These are phyloP conservation scores for Microbotryum intermedium DNA, from an alignment of 1,284 basidiomycete genomes.

Conservation along the genomic window DNA sequence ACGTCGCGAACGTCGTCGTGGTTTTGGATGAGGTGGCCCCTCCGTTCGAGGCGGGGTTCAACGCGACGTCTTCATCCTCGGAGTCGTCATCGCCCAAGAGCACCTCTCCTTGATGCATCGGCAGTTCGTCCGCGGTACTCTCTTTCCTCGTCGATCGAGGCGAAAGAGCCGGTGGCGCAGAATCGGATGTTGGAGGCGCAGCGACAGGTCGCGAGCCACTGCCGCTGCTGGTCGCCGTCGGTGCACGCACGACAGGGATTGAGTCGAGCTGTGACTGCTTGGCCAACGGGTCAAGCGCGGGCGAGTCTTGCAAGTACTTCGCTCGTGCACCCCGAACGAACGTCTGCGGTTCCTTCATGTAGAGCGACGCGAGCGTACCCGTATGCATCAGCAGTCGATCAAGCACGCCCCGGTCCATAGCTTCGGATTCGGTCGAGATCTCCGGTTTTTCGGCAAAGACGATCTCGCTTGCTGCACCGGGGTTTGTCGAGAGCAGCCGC, in stretches of 20 bases:
- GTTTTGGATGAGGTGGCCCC: neutral
- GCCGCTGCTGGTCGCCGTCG: neutral
- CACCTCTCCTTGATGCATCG: neutral
- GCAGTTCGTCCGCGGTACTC: neutral
- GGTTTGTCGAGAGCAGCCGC: constrained; percentile 91
- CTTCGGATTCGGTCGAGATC: constrained; percentile 94
- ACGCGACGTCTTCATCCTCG: constrained; percentile 22
- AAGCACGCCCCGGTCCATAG: constrained; percentile 89
- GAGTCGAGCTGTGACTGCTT: constrained; percentile 33
- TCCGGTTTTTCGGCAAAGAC: constrained; percentile 85
- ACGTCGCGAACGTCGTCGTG: neutral
- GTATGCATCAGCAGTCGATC: constrained; percentile 57
- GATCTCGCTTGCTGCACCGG: constrained; percentile 76
- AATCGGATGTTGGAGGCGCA: neutral
- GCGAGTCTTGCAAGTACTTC: constrained; percentile 32
- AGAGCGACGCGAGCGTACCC: constrained; percentile 34
- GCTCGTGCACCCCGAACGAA: constrained; percentile 26
- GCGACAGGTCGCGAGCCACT: neutral
- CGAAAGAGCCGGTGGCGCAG: neutral
- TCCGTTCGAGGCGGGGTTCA: constrained; percentile 13
- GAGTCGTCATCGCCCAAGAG: constrained; percentile 17
- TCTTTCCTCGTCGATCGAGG: neutral
- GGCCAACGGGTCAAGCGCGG: constrained; percentile 32
- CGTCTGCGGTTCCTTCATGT: constrained; percentile 33
- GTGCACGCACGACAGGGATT: constrained; percentile 8